Percentiles rank a stretch among this genome's conserved stretches.
Conservation (phyloP, 2,329 filamentous ascomycete species). For the Alternaria ventricosa region DNA sequence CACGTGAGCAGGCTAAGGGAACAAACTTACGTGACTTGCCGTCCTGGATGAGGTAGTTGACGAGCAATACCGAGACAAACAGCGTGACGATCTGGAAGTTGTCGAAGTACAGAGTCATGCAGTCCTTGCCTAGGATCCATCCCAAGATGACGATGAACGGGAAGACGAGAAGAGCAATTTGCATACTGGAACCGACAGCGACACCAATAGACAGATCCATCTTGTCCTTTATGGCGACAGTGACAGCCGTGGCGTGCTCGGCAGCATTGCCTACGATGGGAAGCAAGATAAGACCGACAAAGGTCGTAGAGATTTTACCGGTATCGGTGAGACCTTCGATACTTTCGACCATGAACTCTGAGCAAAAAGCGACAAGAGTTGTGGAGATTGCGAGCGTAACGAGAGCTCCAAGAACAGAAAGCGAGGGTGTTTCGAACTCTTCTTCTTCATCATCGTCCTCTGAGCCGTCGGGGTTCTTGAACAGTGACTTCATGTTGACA, state of each 20-base stretch:
- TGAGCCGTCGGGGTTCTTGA: slow-evolving; percentile 46
- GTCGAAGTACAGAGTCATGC: slow-evolving; percentile 82
- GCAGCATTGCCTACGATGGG: slow-evolving; percentile 72
- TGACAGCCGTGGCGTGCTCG: slow-evolving; percentile 69
- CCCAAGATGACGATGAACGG: slow-evolving; percentile 67
- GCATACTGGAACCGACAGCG: slow-evolving; percentile 69
- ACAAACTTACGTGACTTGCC: slow-evolving; percentile 57
- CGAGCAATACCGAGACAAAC: slow-evolving; percentile 63
- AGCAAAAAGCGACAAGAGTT: slow-evolving; percentile 79
- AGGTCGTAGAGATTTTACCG: slow-evolving; percentile 62
- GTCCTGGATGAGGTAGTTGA: slow-evolving; percentile 69
- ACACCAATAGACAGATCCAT: slow-evolving; percentile 73
- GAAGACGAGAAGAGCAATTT: slow-evolving; percentile 68
- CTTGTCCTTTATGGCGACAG: slow-evolving; percentile 69
- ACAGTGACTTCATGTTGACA: slow-evolving; percentile 56
- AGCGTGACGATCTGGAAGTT: slow-evolving; percentile 79
- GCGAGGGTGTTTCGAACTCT: slow-evolving; percentile 76
- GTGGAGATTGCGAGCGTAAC: slow-evolving; percentile 75
- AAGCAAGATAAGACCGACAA: slow-evolving; percentile 68
- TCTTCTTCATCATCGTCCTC: slow-evolving; percentile 65
- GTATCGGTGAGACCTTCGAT: slow-evolving; percentile 62
- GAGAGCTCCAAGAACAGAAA: slow-evolving; percentile 75
- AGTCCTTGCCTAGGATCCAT: slow-evolving; percentile 64
- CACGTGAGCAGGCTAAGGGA: too few species aligned
- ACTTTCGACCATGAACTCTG: slow-evolving; percentile 68